Base-by-base conservation (phyloP, 2,329 filamentous ascomycete species). In the Ceratocystis destructans region DNA sequence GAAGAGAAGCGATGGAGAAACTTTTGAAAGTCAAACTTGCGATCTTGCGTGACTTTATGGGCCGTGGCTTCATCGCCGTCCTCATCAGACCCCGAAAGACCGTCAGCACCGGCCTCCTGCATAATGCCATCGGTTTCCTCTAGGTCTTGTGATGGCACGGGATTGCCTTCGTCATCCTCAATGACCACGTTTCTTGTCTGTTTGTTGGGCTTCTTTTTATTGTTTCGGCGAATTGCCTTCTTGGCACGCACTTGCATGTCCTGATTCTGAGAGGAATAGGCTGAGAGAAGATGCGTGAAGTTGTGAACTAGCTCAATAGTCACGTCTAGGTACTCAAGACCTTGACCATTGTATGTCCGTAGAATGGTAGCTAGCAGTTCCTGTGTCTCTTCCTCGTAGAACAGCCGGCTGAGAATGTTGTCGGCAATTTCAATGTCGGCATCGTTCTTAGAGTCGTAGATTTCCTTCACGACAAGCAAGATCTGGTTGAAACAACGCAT, bases 351-450 rank as follows among this genome's bases (percentile, higher is more conserved):
- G 77, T 95, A 97, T n/a, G 83, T 87, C 69, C 87, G 82, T 0
- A 93, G 80, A 64, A 96, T 88, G 68, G 86, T 83, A 37, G 93
- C 83, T 64, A 99, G 83, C 28, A 89, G 82, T 69, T 99, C 93
- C 72, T 99, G 92, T 0, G 92, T 96, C 0, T 89, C 84, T 73
- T 97, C 91, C 75, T 99, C 94, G 76, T 99, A 99, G 74, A 99
- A 99, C n/a, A 99, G 90, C 69, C 93, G 89, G 71, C 88, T 95
- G 64, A 96, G 84, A 12, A 96, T 96, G 71, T 99, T 99, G 73
- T 99, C 93, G 0, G 94, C 93, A 73, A 99, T 97, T 71, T 97
- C 94, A 73, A 96, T 88, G 70, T 99, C 90, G n/a, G 96, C 92
- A 69, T 96, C 92, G 37, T 89, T 82, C 0, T 83, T 82, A 0